Evolutionary conservation across 495 filamentous ascomycete species (phyloP), one percentile per base, ranked within the genome.

Genomic region (Hypoxylon fragiforme): DNA sequence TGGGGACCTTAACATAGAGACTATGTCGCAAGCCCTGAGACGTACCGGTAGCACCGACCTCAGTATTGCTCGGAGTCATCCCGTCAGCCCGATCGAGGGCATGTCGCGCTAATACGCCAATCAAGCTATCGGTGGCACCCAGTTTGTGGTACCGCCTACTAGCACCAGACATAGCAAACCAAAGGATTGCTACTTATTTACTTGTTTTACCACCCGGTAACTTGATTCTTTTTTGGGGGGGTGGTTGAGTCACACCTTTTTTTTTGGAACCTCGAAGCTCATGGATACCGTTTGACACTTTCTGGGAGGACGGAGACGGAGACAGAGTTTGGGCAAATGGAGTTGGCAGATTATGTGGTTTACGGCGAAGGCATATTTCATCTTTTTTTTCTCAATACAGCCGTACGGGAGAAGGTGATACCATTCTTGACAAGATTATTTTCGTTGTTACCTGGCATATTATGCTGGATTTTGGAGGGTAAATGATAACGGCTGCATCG

Each of bases 11-110:
- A 86, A 82, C 20, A 85, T 96, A 49, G 90, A 96, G 74, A 96
- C 91, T 7, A 94, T 96, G 91, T 78, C 84, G 40, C 90, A 96
- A 71, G 90, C 91, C 15, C 75, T 92, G 68, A 74, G 85, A 68
- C 84, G 87, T 70, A 94, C 89, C 3, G 87, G 83, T 7, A 92
- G 88, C 70, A 86, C 88, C 14, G 91, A 96, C 65, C 68, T 95
- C 58, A 81, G 81, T 51, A 79, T 77, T 24, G 69, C 77, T 34
- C 72, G 79, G 54, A 87, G 85, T 67, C 80, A 82, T 40, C 79
- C 85, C 11, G 64, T 80, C 28, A 89, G 83, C 68, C 81, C 84
- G 0, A 70, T 84, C 39, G 75, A 72, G 18, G 66, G 67, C 2
- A 54, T 62, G 3, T 69, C 60, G 7, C 65, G 67, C 11, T 60